Conservation (phyloP, 371 early-diverging fungal species). For the Apophysomyces elegans region DNA sequence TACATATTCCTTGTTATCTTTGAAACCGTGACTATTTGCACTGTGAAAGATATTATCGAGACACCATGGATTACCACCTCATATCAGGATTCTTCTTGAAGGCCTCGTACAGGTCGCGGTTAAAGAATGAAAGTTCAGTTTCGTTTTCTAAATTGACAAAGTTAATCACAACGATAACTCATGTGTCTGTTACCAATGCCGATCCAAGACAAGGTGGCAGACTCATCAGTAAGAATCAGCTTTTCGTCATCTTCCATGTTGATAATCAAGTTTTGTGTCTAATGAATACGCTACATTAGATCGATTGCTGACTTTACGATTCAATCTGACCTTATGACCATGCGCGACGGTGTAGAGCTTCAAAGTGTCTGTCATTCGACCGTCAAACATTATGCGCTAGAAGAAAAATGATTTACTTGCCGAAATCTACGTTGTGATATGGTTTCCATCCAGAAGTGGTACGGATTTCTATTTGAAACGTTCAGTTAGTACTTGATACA, state of each 20-base stretch:
- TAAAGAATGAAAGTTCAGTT: conserved; percentile 86
- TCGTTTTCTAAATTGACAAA: conserved; percentile 69
- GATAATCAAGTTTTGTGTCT: conserved; percentile 83
- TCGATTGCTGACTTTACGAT: background rate
- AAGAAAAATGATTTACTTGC: conserved; percentile 34
- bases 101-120: conserved; percentile 68
- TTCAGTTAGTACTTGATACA: background rate
- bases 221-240: conserved; percentile 65
- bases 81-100: conserved; percentile 82
- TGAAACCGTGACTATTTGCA: too few species aligned
- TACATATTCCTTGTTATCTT: too few species aligned
- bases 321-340: conserved; percentile 72
- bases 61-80: conserved; percentile 64
- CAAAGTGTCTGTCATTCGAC: conserved; percentile 65
- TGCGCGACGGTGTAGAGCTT: conserved; percentile 88
- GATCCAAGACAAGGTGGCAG: conserved; percentile 59
- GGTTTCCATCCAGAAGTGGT: conserved; percentile 74
- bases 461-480: conserved; percentile 56
- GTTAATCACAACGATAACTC: background rate
- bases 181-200: conserved; percentile 60
- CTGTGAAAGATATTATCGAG: background rate
- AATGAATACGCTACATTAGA: conserved; percentile 1
- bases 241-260: conserved; percentile 82
- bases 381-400: conserved; percentile 4
- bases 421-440: conserved; percentile 68